These are phyloP conservation scores for Trichoderma guizhouense DNA, from an alignment of 2,329 filamentous ascomycete genomes.

Conservation along the genomic window DNA sequence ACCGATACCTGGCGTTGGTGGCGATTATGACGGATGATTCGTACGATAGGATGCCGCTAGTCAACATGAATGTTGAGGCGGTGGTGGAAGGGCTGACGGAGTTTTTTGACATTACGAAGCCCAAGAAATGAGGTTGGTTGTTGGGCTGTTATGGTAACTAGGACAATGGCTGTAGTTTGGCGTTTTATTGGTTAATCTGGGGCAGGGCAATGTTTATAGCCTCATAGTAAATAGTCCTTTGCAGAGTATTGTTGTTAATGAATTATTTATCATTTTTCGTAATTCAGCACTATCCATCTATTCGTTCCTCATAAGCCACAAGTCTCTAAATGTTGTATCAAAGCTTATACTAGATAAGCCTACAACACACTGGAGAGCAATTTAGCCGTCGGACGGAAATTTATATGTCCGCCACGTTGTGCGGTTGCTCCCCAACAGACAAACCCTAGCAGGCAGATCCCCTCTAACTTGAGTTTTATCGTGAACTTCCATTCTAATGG, in stretches of 20 bases:
- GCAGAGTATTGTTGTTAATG: neutral
- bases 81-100: constrained; percentile 75
- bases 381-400: constrained; percentile 26
- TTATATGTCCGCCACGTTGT: constrained; percentile 47
- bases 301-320: too few relatives aligned
- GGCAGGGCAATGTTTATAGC: neutral
- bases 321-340: neutral
- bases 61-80: constrained; percentile 83
- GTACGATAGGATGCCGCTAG: constrained; percentile 77
- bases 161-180: neutral
- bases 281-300: neutral
- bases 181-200: neutral
- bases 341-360: rapidly evolving
- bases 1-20: constrained; percentile 74
- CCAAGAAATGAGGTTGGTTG: constrained; percentile 37
- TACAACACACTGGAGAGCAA: neutral
- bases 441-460: constrained; percentile 48
- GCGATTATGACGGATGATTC: constrained; percentile 84
- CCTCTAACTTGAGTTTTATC: constrained; percentile 43
- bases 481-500: constrained; percentile 52
- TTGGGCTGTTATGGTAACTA: neutral
- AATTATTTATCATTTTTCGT: neutral
- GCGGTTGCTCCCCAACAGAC: constrained; percentile 48
- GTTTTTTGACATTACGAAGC: constrained; percentile 72
- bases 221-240: neutral